Conservation (phyloP, 139 green algal species). For the Chlorella ohadii region DNA sequence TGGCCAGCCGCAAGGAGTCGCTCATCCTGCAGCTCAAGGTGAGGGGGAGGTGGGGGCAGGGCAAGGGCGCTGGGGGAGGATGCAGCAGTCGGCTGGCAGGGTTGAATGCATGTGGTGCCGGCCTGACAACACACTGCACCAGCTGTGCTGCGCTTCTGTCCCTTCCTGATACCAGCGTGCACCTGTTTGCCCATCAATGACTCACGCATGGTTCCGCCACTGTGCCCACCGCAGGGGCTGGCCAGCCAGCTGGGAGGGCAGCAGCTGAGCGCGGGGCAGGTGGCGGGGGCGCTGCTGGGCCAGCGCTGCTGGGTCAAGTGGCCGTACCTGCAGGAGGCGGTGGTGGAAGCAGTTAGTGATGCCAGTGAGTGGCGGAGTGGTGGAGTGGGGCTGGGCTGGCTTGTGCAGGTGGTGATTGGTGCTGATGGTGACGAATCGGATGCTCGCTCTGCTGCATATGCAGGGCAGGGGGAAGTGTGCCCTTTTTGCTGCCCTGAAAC, state of each 20-base stretch:
- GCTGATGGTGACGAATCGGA: no score
- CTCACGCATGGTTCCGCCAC: no score
- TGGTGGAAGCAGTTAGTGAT: slow-evolving; percentile 62
- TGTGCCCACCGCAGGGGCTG: neutral
- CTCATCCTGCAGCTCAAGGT: slow-evolving; percentile 75
- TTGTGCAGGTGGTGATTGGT: no score
- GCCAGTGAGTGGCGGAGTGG: neutral
- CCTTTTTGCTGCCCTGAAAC: no score
- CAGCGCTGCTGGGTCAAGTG: slow-evolving; percentile 86
- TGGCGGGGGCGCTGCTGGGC: slow-evolving; percentile 65
- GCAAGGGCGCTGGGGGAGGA: neutral
- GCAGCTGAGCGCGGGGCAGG: slow-evolving; percentile 30
- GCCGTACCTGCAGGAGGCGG: slow-evolving; percentile 86
- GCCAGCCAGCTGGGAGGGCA: slow-evolving; percentile 15
- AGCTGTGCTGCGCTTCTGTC: no score
- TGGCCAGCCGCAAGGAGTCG: slow-evolving; percentile 80
- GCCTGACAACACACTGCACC: no score
- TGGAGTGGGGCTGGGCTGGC: neutral
- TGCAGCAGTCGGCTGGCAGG: neutral
- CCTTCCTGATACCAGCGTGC: no score
- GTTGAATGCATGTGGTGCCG: no score
- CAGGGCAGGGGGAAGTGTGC: no score
- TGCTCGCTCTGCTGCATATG: no score
- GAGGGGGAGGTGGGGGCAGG: neutral
- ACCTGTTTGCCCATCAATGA: no score